Percentiles rank a stretch among this genome's conserved stretches.
Evolutionary conservation across 208 protist genomes (phyloP).

Genomic region (Leishmania arabica): DNA sequence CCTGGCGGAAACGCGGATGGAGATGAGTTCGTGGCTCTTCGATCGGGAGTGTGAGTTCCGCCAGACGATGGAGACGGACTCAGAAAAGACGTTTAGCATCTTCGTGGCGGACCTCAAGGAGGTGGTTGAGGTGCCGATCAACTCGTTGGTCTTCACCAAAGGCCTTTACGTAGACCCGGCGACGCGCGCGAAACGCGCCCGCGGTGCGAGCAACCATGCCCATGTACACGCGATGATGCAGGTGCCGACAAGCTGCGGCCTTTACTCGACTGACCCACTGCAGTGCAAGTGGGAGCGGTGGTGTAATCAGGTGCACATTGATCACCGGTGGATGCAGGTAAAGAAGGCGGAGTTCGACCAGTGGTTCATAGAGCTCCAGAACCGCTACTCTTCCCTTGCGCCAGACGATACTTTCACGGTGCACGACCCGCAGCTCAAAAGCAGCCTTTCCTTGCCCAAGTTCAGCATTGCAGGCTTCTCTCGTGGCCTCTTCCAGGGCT

Average conservation of each 20-base stretch:
- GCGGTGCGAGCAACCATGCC: conserved; percentile 33
- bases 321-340: conserved; percentile 68
- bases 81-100: conserved; percentile 63
- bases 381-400: conserved; percentile 47
- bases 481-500: conserved; percentile 83
- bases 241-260: conserved; percentile 77
- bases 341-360: conserved; percentile 72
- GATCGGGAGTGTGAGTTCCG: conserved; percentile 65
- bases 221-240: conserved; percentile 60
- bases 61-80: conserved; percentile 31
- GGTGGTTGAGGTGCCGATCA: conserved; percentile 71
- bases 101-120: conserved; percentile 86
- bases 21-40: conserved; percentile 62
- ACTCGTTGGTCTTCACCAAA: conserved; percentile 66
- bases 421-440: conserved; percentile 80
- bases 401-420: conserved; percentile 66
- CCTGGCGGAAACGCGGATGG: conserved; percentile 45
- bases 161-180: conserved; percentile 79
- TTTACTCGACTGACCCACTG: conserved; percentile 70
- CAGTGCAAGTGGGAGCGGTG: conserved; percentile 86
- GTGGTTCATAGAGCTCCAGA: conserved; percentile 75
- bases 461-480: conserved; percentile 71
- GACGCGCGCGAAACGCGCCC: conserved; percentile 54
- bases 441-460: conserved; percentile 63
- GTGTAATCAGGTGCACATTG: conserved; percentile 90